A percentile compares a stretch with the other conserved stretches of the same genome.
phyloP scores from a whole-genome alignment of 352 stramenopile genomes.

The Globisporangium emineosum region DNA sequence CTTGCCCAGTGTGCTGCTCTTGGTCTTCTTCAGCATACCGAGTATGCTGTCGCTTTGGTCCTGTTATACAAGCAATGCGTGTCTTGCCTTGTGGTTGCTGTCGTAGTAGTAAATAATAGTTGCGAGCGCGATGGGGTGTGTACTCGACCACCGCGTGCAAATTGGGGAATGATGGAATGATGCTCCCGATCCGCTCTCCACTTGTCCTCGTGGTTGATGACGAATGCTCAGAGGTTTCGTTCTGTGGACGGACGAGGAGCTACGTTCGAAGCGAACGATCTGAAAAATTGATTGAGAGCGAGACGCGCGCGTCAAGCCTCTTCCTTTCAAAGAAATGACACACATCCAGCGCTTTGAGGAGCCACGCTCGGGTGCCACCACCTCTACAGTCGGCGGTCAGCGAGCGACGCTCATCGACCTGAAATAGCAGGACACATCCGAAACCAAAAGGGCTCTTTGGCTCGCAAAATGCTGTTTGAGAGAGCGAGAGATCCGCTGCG shows the following conservation, averaged over 20 bases:
- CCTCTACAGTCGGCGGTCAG: slow-evolving; percentile 1
- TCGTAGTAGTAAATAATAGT: slow-evolving; percentile 11
- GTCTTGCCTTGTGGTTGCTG: not conserved
- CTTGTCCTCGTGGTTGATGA: not conserved
- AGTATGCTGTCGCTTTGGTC: not conserved
- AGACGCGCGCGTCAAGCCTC: slow-evolving; percentile 6
- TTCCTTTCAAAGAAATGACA: not conserved
- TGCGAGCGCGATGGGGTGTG: slow-evolving; percentile 3
- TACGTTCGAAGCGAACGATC: too few species aligned
- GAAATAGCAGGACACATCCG: not conserved
- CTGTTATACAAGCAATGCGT: not conserved
- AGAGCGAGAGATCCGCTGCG: slow-evolving; percentile 15
- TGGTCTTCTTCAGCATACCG: slow-evolving; percentile 1
- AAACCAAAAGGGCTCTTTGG: too few species aligned
- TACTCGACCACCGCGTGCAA: slow-evolving; percentile 2
- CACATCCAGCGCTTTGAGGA: slow-evolving; percentile 2
- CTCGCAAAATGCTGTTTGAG: too few species aligned
- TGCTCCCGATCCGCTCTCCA: not conserved
- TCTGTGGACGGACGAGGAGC: not conserved
- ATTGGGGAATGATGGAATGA: not conserved
- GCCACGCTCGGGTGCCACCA: not conserved
- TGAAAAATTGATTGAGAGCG: slow-evolving; percentile 10
- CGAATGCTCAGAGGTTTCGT: not conserved
- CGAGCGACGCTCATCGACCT: too few species aligned
- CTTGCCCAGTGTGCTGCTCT: slow-evolving; percentile 9